Percentiles rank a stretch among this genome's conserved stretches.
Conservation (phyloP, 2,329 filamentous ascomycete species). For the Venturia oleaginea region DNA sequence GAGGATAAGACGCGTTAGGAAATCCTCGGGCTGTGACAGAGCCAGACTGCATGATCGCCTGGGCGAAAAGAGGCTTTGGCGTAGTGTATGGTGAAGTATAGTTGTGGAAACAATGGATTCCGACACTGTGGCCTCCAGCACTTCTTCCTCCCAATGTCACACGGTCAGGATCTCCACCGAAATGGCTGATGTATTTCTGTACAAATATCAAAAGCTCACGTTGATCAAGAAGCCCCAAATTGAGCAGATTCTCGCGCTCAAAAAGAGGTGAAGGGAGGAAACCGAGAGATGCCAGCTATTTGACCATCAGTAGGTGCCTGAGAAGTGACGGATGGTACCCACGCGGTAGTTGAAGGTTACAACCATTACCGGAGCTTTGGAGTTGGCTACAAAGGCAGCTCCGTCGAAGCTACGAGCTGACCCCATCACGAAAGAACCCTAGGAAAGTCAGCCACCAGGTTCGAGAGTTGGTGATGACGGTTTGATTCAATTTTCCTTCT, state of each 20-base stretch:
- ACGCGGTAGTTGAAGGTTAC: neutral
- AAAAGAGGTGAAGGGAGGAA: neutral
- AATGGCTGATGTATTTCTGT: neutral
- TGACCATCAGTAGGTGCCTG: neutral
- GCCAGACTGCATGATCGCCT: neutral
- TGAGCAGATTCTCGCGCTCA: neutral
- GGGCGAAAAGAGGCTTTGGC: neutral
- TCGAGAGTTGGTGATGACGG: neutral
- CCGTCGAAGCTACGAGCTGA: neutral
- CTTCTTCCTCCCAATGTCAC: neutral
- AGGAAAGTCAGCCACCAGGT: neutral
- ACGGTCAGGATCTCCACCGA: neutral
- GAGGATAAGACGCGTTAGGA: neutral
- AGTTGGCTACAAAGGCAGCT: neutral
- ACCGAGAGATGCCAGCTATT: neutral
- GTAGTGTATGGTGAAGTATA: neutral
- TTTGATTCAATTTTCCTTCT: neutral
- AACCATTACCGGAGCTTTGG: neutral
- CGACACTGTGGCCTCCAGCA: neutral
- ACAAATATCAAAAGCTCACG: neutral
- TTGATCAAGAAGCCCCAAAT: neutral
- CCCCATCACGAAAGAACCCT: neutral
- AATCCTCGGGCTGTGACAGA: neutral
- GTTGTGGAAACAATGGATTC: neutral
- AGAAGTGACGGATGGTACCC: neutral